Evolutionary conservation across 2,329 filamentous ascomycete species (phyloP), one percentile per base, ranked within the genome.

Genomic region (Exophiala phaeomuriformis): DNA sequence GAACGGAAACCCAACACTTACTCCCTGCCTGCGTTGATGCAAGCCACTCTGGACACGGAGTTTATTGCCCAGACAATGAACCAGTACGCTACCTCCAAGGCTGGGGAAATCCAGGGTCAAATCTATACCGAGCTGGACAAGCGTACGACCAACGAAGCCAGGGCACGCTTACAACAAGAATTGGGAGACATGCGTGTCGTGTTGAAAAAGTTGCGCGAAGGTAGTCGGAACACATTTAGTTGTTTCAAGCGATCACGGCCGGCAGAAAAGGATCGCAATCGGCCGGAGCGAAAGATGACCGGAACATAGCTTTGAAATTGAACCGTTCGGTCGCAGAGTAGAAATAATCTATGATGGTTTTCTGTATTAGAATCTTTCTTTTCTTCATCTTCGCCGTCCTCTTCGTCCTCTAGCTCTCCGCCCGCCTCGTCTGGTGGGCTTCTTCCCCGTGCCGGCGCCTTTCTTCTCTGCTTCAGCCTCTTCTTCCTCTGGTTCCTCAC

Each of bases 31-130:
- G 85, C 87, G 4, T 80, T 98, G 47, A 95, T 97, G 84, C 94
- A 98, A 71, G 94, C 94, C 1, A 98, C 93, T 0, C 81, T 98
- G 1, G 93, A 98, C 66, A 90, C 96, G 1, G 93, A 98, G 70
- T 97, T 98, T 66, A 84, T 97, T 53, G 88, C 90, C 0, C 93
- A 98, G 73, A 96, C 91, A 3, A 78, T 98, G 33, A 87, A 82
- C 56, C 85, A 90, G 62, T 98, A 94, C 69, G 93, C 88, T 0
- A 93, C 88, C 0, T 86, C 95, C 53, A 79, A 82, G 47, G 88
- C 90, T 2, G 83, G 83, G 5, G 83, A 90, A 66, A 78, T 88
- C 9, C 93, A 97, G 72, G 86, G 86, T 63, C 83, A 90, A 68
- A 91, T 98, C 45, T 98, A 97, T 70, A 82, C 93, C 60, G 89